Evolutionary conservation across 768 basidiomycete genomes (phyloP), one percentile per base, ranked within the genome.

Genomic region (Polyporus arcularius): DNA sequence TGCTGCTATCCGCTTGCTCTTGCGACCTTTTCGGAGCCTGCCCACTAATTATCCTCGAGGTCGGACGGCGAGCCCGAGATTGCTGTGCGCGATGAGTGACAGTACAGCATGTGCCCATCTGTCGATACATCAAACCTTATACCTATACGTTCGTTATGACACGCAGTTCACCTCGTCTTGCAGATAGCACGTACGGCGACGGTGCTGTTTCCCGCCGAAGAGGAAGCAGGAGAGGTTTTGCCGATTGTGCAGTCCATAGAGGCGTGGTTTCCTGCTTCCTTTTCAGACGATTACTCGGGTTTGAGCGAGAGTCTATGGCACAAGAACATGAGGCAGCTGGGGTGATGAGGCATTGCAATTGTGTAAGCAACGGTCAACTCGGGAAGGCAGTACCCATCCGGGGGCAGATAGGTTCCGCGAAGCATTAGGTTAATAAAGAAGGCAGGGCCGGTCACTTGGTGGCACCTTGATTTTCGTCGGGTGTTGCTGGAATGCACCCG

Each of bases 371-470:
- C 42, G 52, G 55, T 35, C 35, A 35, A 6, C 60, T 54, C 55
- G 60, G 60, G 60, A 61, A 61, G 53, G 32, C 38, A 35, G 21
- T 32, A 49, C 43, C 50, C 49, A 53, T 52, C 55, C 39, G 52
- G 52, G 56, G 11, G 41, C 50, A 57, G 38, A 58, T 54, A 57
- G 56, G 41, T 57, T 62, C 61, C 61, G 61, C 61, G 61, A 62
- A 62, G 55, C 61, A 42, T 62, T 62, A 42, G 56, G 55, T 62
- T 46, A 55, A 53, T 50, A 41, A 61, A 61, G 61, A 54, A 57
- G 61, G 55, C 52, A 50, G 55, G 40, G 55, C 61, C 61, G 61
- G 60, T 32, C 38, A 43, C 46, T 57, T 53, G 26, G 31, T 43
- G 43, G 18, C 51, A 12, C n/a, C 31, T 39, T 48, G 52, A 53